phyloP scores from a whole-genome alignment of 495 filamentous ascomycete species.

The Hyaloscypha bicolor region DNA sequence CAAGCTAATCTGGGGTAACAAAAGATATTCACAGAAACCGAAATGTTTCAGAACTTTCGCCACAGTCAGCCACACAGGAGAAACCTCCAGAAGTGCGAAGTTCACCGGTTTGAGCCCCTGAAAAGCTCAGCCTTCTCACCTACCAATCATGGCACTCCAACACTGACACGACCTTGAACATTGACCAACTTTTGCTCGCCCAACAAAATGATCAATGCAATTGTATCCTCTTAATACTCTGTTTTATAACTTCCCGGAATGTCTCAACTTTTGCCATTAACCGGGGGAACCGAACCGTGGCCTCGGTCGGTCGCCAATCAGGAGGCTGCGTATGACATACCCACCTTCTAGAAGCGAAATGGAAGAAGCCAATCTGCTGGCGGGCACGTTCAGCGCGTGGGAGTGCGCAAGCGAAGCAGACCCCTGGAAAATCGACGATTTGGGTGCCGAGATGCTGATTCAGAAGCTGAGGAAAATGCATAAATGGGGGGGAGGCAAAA shows the following conservation, averaged over 20 bases:
- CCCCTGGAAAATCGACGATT: conserved; percentile 1
- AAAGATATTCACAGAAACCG: too few relatives aligned
- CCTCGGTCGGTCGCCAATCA: not conserved
- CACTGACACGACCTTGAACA: not conserved
- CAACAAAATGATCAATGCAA: not conserved
- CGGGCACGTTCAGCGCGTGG: not conserved
- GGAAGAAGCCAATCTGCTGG: not conserved
- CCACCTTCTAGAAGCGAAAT: not conserved
- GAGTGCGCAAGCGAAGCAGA: not conserved
- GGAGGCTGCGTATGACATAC: not conserved
- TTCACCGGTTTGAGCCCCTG: not conserved
- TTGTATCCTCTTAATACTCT: not conserved
- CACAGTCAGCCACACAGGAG: not conserved
- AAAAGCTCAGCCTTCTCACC: not conserved
- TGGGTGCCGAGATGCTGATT: not conserved
- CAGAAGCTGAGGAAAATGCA: not conserved
- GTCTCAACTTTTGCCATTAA: not conserved
- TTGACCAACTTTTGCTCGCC: not conserved
- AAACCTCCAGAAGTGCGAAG: not conserved
- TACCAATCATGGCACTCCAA: not conserved
- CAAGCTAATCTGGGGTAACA: too few relatives aligned
- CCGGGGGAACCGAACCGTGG: not conserved
- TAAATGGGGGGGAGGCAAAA: not conserved
- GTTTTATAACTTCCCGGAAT: not conserved
- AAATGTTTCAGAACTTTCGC: not conserved